A percentile compares a stretch with the other conserved stretches of the same genome.
Evolutionary conservation across 2,329 filamentous ascomycete species (phyloP).

Genomic region (Penicillium polonicum): DNA sequence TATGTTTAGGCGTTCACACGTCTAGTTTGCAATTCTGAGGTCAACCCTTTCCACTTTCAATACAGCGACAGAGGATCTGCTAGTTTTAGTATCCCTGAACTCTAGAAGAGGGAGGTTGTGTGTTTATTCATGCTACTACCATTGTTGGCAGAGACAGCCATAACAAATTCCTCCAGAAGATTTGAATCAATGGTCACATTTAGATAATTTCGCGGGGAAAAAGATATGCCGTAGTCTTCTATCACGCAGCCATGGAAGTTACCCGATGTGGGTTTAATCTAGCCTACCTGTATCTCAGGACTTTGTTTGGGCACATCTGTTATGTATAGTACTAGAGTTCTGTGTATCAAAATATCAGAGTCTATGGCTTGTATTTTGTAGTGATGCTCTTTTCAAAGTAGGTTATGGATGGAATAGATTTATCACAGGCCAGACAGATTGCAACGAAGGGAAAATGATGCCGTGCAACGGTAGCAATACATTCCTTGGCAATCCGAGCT

Average conservation of each 20-base stretch:
- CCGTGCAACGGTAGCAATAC: not conserved
- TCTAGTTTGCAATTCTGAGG: not conserved
- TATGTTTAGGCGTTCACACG: not conserved
- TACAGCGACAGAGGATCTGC: not conserved
- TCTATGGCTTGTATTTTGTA: not conserved
- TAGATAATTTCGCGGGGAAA: not conserved
- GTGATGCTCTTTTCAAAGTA: too few relatives aligned
- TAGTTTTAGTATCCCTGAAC: not conserved
- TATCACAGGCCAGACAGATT: not conserved
- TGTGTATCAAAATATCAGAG: not conserved
- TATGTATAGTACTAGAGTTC: not conserved
- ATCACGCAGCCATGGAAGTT: not conserved
- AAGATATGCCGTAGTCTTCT: not conserved
- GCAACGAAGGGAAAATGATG: not conserved
- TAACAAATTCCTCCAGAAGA: constrained; percentile 15
- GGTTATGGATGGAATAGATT: not conserved
- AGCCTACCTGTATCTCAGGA: not conserved
- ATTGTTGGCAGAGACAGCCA: constrained; percentile 5
- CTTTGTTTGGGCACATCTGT: not conserved
- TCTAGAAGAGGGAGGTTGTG: not conserved
- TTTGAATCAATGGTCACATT: not conserved
- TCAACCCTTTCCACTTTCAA: not conserved
- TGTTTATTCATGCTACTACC: constrained; percentile 13
- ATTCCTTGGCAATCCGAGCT: not conserved
- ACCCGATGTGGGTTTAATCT: not conserved